A percentile compares a stretch with the other conserved stretches of the same genome.
Conservation (phyloP, 495 filamentous ascomycete species). For the Aspergillus leporis region DNA sequence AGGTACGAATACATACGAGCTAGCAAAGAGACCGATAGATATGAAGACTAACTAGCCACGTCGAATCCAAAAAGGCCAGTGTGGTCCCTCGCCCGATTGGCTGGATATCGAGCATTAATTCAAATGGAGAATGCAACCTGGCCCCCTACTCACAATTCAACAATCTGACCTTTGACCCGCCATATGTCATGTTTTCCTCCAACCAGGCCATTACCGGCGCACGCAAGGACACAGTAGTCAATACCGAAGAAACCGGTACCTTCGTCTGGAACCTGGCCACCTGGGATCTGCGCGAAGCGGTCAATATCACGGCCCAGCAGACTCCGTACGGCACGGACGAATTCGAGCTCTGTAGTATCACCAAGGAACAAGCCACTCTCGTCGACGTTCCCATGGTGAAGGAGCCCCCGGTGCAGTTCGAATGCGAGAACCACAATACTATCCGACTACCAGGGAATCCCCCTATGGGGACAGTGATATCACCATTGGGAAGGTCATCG, state of each 20-base stretch:
- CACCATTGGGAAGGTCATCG: constrained; percentile 57
- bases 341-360: constrained; percentile 47
- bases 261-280: constrained; percentile 63
- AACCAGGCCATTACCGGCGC: constrained; percentile 45
- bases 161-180: constrained; percentile 61
- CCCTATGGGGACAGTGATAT: constrained; percentile 55
- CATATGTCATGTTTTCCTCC: constrained; percentile 56
- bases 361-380: constrained; percentile 42
- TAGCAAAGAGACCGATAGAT: not conserved
- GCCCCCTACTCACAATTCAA: constrained; percentile 61
- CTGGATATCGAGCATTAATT: constrained; percentile 44
- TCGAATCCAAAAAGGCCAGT: constrained; percentile 27
- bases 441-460: constrained; percentile 53
- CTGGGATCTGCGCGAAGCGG: constrained; percentile 49
- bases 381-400: constrained; percentile 51
- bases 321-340: constrained; percentile 50
- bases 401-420: constrained; percentile 55
- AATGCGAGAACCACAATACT: constrained; percentile 55
- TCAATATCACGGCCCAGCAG: constrained; percentile 52
- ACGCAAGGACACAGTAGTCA: constrained; percentile 56
- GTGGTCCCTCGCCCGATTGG: constrained; percentile 47
- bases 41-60: not conserved
- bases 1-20: constrained; percentile 21
- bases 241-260: constrained; percentile 51
- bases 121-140: constrained; percentile 43